Evolutionary conservation across 495 filamentous ascomycete species (phyloP), one percentile per base, ranked within the genome.

Genomic region (Cercophora sp.): DNA sequence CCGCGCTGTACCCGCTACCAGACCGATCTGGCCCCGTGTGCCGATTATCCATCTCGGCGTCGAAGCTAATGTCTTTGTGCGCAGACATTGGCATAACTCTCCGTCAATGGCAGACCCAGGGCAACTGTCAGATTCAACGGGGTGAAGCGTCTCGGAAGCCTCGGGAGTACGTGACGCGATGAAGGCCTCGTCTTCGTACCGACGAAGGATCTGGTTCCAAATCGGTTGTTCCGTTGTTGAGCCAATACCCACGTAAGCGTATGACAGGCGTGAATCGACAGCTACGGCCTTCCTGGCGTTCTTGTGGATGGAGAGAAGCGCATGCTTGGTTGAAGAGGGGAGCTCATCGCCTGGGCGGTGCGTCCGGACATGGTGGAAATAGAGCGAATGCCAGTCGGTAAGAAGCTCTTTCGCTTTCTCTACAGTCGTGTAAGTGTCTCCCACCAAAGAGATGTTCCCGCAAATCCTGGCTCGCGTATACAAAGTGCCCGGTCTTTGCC

Each of bases 371-470:
- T 18, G 36, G 36, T 39, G 36, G n/a, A 37, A 39, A 39, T 39
- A 39, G 5, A 44, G 40, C 2, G 40, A 25, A 25, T 44, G 23
- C 40, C 40, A 44, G 18, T 44, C 40, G 22, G 3, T n/a, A 20
- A 44, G 40, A 23, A 44, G 20, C 40, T 44, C 19, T 25, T 27
- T 47, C 2, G 25, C 24, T 32, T 32, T 18, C 44, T 47, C 44
- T 15, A 15, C 25, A 8, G 24, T 47, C 3, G 29, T 32, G 20
- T 47, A 47, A 31, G 29, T 4, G 23, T 47, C 16, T 32, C 44
- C 24, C 22, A 39, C 36, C 36, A 39, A 20, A 3, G 36, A 39
- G n/a, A 39, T 39, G 36, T 18, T 8, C 10, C 36, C 36, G 36
- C 36, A 39, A 3, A 39, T 39, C 36, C 15, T 6, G 36, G 36